These are phyloP conservation scores for Ascochyta pisi DNA, from an alignment of 2,329 filamentous ascomycete genomes.

Conservation along the genomic window DNA sequence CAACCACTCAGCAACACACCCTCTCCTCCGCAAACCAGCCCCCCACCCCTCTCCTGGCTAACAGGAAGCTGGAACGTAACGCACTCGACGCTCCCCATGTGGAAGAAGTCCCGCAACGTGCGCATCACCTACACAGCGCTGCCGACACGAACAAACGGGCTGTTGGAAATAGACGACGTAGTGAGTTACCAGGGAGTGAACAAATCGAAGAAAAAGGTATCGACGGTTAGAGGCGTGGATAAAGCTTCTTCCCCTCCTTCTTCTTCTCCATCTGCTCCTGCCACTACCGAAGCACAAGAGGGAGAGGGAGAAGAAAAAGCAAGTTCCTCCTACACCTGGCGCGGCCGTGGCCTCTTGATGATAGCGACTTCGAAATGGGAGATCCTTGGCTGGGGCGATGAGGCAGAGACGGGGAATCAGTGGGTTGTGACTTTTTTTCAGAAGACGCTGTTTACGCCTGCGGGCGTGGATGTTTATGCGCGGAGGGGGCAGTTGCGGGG, in stretches of 20 bases:
- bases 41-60: conserved; percentile 42
- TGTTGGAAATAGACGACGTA: conserved; percentile 67
- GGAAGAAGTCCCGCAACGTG: conserved; percentile 80
- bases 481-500: conserved; percentile 64
- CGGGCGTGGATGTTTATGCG: conserved; percentile 80
- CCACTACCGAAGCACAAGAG: background rate
- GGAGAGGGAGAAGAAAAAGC: conserved; percentile 30
- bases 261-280: no score
- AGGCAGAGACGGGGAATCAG: conserved; percentile 53
- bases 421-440: conserved; percentile 89
- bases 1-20: conserved; percentile 34
- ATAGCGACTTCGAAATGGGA: conserved; percentile 82
- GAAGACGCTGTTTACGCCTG: conserved; percentile 81
- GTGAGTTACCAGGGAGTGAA: conserved; percentile 71
- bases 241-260: conserved; percentile 46
- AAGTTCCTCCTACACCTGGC: conserved; percentile 66
- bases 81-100: conserved; percentile 65
- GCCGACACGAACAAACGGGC: conserved; percentile 27
- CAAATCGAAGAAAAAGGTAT: conserved; percentile 58
- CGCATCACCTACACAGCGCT: conserved; percentile 72
- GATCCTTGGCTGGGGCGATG: conserved; percentile 75
- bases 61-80: conserved; percentile 48
- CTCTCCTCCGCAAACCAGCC: conserved; percentile 19
- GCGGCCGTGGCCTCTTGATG: conserved; percentile 75
- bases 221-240: conserved; percentile 71